These are phyloP conservation scores for Orbilia oligospora DNA, from an alignment of 2,329 filamentous ascomycete species.

Conservation along the genomic window DNA sequence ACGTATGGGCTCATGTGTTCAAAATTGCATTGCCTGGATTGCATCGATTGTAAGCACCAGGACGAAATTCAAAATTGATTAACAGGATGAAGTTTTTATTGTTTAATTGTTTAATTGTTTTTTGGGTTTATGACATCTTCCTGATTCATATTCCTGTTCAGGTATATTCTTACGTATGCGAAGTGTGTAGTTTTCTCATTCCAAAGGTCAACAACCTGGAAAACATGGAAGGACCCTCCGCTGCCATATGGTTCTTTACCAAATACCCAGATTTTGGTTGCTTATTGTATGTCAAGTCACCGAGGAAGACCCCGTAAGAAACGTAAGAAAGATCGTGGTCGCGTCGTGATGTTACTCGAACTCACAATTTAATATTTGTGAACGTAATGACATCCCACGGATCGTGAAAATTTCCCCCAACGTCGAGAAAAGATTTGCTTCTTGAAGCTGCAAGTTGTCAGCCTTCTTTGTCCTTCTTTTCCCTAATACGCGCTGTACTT, in stretches of 20 bases:
- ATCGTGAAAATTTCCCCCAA: conserved; percentile 35
- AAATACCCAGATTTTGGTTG: conserved; percentile 3
- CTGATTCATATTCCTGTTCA: conserved; percentile 37
- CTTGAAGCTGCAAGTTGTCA: conserved; percentile 52
- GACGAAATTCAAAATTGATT: neutral
- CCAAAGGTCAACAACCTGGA: conserved; percentile 46
- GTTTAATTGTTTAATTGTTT: neutral
- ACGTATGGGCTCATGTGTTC: conserved; percentile 35
- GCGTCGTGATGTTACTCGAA: conserved; percentile 52
- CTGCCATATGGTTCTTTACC: conserved; percentile 32
- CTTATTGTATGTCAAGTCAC: conserved; percentile 41
- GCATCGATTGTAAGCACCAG: conserved; percentile 1
- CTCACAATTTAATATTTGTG: conserved; percentile 45
- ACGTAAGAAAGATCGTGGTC: conserved; percentile 33
- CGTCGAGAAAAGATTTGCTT: conserved; percentile 50
- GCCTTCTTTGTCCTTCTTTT: conserved; percentile 44
- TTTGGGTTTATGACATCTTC: conserved; percentile 31
- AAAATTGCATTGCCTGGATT: conserved; percentile 1
- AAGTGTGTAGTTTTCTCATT: conserved; percentile 43
- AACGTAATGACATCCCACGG: conserved; percentile 61
- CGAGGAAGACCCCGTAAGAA: conserved; percentile 41
- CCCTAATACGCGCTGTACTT: conserved; percentile 45
- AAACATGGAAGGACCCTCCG: conserved; percentile 54
- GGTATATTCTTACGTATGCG: conserved; percentile 40
- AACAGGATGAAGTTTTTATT: neutral